phyloP scores from a whole-genome alignment of 2,329 filamentous ascomycete species.

The Nemania serpens region DNA sequence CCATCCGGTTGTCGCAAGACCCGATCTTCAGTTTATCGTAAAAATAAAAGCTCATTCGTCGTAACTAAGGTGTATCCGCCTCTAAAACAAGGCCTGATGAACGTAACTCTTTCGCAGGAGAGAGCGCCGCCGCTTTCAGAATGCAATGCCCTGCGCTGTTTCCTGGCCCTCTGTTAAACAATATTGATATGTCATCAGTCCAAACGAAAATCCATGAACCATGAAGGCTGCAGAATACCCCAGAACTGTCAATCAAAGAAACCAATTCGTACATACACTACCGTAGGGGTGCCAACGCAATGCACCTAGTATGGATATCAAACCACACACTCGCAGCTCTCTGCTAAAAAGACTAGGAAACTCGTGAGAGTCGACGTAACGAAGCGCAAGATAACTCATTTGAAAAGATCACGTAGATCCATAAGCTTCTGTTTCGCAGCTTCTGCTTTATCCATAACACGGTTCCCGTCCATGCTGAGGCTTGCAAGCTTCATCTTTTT shows the following conservation, averaged over 20 bases:
- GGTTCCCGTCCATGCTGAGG: slow-evolving; percentile 73
- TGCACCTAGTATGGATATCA: slow-evolving; percentile 16
- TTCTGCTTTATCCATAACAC: slow-evolving; percentile 57
- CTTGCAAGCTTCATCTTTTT: slow-evolving; percentile 93
- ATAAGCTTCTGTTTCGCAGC: slow-evolving; percentile 66
- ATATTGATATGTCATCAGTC: not conserved
- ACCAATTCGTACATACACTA: slow-evolving; percentile 5
- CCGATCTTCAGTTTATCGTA: not conserved
- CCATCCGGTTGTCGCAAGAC: not conserved
- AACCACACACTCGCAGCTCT: slow-evolving; percentile 6
- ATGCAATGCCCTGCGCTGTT: slow-evolving; percentile 6
- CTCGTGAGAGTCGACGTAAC: not conserved
- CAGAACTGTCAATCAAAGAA: slow-evolving; percentile 7
- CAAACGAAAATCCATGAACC: not conserved
- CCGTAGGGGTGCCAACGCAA: slow-evolving; percentile 27
- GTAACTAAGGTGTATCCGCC: not conserved
- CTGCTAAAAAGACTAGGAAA: not conserved
- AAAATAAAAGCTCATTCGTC: not conserved
- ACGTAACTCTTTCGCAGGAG: not conserved
- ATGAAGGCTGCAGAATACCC: slow-evolving; percentile 9
- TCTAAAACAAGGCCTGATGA: not conserved
- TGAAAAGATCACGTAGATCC: slow-evolving; percentile 64
- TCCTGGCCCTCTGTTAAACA: not conserved
- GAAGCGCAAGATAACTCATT: slow-evolving; percentile 38
- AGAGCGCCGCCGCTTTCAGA: not conserved